phyloP scores from a whole-genome alignment of 495 filamentous ascomycete genomes.

The Patellaria atrata region DNA sequence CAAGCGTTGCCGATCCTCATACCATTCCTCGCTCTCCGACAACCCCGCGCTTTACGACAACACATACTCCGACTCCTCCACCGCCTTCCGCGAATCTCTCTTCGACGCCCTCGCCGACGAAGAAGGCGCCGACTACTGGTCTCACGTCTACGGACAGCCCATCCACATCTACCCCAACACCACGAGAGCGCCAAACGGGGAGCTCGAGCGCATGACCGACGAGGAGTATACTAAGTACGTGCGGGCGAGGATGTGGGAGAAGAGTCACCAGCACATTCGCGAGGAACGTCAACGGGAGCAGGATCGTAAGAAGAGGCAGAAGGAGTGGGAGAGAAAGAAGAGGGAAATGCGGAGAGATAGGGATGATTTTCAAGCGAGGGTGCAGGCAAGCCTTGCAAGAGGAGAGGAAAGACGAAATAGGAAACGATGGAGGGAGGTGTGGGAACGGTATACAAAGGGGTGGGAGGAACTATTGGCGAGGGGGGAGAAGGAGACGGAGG shows the following conservation, averaged over 20 bases:
- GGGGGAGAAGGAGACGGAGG: slow-evolving; percentile 3
- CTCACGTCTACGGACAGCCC: slow-evolving; percentile 85
- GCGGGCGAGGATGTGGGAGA: slow-evolving; percentile 83
- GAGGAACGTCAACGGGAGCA: slow-evolving; percentile 45
- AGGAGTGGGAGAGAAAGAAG: slow-evolving; percentile 15
- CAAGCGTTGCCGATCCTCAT: slow-evolving; percentile 11
- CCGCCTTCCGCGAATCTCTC: slow-evolving; percentile 85
- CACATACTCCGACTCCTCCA: slow-evolving; percentile 43
- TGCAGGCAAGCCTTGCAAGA: too few species aligned
- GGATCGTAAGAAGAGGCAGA: slow-evolving; percentile 35
- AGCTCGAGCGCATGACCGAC: slow-evolving; percentile 76
- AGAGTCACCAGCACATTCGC: slow-evolving; percentile 50
- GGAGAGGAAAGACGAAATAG: too few species aligned
- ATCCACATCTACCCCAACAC: slow-evolving; percentile 51
- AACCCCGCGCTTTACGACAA: slow-evolving; percentile 36
- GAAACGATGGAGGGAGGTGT: slow-evolving; percentile 38
- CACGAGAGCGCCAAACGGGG: slow-evolving; percentile 31
- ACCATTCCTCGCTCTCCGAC: too few species aligned
- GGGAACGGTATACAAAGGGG: slow-evolving; percentile 46
- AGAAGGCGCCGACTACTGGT: slow-evolving; percentile 91
- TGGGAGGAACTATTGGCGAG: slow-evolving; percentile 45
- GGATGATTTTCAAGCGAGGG: too few species aligned
- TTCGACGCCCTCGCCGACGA: slow-evolving; percentile 99
- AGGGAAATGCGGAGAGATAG: slow-evolving; percentile 24
- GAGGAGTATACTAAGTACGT: slow-evolving; percentile 83